Evolutionary conservation across 1,284 basidiomycete genomes (phyloP), one percentile per base, ranked within the genome.

Genomic region (Stereum hirsutum): DNA sequence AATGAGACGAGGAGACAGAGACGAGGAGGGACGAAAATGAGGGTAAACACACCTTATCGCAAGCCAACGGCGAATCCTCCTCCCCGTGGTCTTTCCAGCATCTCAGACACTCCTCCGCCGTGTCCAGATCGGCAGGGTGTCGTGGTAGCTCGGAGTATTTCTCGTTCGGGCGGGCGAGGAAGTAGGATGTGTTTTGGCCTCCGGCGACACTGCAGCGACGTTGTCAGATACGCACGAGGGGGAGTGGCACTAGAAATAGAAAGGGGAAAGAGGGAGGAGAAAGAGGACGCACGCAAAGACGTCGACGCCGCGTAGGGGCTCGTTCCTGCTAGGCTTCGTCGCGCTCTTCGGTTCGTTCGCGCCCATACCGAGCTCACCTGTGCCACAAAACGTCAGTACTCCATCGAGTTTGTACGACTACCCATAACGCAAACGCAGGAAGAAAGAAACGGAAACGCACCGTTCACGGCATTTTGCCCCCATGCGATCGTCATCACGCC

Each of bases 161-260:
- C 41, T 79, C 75, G 51, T 70, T 78, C 1, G 88, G 86, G 41
- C 64, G 68, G 2, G 81, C 88, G 31, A 93, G 69, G 65, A 93
- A 83, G 52, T 89, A 69, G 0, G 89, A 89, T 21, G 87, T 91
- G 56, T 89, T 89, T 53, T 92, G 88, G 11, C 84, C 89, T 0
- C 84, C 83, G 0, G 84, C 87, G 44, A 97, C 71, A 48, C 88
- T 91, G 48, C 19, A 14, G 8, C 31, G 31, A 14, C 11, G 33
- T 8, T 30, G 8, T 30, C 28, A 30, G n/a, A n/a, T 30, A 38
- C 14, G 17, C n/a, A 14, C n/a, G n/a, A n/a, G n/a, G 41, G 17
- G 25, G 20, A 19, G 17, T 19, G 14, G 10, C 8, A 30, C 48
- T 17, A 17, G 15, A 45, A 10, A 19, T 20, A 14, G 44, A 42